Percentiles rank a stretch among this genome's conserved stretches.
phyloP scores from a whole-genome alignment of 108 stramenopile genomes.

The Seminavis robusta region DNA sequence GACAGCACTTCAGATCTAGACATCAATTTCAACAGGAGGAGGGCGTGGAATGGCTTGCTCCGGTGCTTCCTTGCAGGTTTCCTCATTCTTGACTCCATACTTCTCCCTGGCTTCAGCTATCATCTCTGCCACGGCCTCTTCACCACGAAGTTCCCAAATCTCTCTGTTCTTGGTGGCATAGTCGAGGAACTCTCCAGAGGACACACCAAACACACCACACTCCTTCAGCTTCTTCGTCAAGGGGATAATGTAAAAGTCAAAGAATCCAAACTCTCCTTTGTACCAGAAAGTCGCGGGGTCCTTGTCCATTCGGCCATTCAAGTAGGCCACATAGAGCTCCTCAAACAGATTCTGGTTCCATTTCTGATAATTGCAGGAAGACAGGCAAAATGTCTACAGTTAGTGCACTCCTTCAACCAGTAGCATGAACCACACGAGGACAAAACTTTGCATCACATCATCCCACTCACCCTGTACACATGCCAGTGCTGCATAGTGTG shows the following conservation, averaged over 20 bases:
- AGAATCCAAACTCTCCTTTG: constrained; percentile 10
- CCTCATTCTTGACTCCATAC: too few species aligned
- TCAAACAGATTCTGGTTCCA: constrained; percentile 20
- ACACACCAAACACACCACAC: constrained; percentile 19
- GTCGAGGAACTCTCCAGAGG: background rate
- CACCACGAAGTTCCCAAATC: background rate
- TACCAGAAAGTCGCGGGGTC: constrained; percentile 6
- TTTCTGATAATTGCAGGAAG: too few species aligned
- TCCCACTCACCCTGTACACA: too few species aligned
- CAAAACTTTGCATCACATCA: too few species aligned
- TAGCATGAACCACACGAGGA: too few species aligned
- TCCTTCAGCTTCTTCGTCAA: constrained; percentile 22
- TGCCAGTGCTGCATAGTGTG: constrained; percentile 6
- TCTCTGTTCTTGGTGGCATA: background rate
- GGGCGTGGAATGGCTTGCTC: too few species aligned
- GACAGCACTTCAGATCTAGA: too few species aligned
- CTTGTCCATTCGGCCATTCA: background rate
- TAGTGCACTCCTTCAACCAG: too few species aligned
- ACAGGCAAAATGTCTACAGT: too few species aligned
- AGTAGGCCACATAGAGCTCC: background rate
- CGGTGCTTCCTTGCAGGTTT: too few species aligned
- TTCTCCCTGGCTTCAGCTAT: too few species aligned
- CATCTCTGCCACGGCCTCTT: background rate
- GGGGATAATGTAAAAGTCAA: constrained; percentile 26
- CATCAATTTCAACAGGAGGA: too few species aligned